Percentiles rank a stretch among this genome's conserved stretches.
phyloP scores from a whole-genome alignment of 2,329 filamentous ascomycete species.

The Pseudogymnoascus sp. region DNA sequence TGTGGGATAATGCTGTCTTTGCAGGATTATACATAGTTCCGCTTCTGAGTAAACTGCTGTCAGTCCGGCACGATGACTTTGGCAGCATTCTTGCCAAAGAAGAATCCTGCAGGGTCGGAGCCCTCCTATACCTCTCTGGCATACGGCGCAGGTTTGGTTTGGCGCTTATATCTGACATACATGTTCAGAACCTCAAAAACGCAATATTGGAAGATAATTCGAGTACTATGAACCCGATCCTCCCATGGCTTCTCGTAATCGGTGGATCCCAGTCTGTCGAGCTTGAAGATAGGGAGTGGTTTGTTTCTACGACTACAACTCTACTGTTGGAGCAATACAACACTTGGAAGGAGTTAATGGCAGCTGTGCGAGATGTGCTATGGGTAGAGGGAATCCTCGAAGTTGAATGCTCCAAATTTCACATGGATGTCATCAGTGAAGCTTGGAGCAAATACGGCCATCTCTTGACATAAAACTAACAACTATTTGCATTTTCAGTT shows the following conservation, averaged over 20 bases:
- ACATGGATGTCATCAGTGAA: neutral
- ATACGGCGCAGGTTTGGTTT: slow-evolving; percentile 12
- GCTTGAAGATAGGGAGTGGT: slow-evolving; percentile 9
- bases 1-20: slow-evolving; percentile 14
- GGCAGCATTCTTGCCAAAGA: neutral
- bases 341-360: slow-evolving; percentile 10
- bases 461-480: neutral
- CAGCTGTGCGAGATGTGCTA: neutral
- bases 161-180: neutral
- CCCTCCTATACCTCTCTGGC: slow-evolving; percentile 11
- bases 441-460: neutral
- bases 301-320: neutral
- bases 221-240: neutral
- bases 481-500: neutral
- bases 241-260: slow-evolving; percentile 12
- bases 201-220: neutral
- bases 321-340: neutral
- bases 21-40: slow-evolving; percentile 12
- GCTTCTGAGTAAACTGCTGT: slow-evolving; percentile 10
- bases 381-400: slow-evolving; percentile 13
- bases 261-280: slow-evolving; percentile 5
- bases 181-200: slow-evolving; percentile 11
- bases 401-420: slow-evolving; percentile 6
- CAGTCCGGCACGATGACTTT: neutral
- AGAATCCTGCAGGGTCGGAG: slow-evolving; percentile 5